A percentile compares a stretch with the other conserved stretches of the same genome.
These are phyloP conservation scores for Diaporthe eres DNA, from an alignment of 2,329 filamentous ascomycete species.

Conservation along the genomic window DNA sequence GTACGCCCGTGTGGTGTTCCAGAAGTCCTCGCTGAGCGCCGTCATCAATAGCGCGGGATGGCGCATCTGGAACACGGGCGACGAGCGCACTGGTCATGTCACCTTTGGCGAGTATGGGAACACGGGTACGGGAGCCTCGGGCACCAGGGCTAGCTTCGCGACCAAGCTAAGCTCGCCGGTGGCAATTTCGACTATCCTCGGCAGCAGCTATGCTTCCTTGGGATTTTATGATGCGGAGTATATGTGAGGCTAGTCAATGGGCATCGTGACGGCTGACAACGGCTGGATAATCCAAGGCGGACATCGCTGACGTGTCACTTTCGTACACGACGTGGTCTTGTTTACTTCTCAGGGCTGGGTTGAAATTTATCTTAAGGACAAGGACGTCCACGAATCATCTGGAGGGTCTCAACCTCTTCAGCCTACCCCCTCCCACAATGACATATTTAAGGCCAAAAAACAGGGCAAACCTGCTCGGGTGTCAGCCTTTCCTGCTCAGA, in stretches of 20 bases:
- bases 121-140: conserved; percentile 67
- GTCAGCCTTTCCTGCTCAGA: not conserved
- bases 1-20: conserved; percentile 63
- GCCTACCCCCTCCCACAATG: not conserved
- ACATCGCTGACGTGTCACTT: not conserved
- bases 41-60: conserved; percentile 74
- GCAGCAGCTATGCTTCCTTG: conserved; percentile 46
- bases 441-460: not conserved
- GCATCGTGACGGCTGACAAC: not conserved
- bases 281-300: not conserved
- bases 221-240: conserved; percentile 50
- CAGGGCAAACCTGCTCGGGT: not conserved
- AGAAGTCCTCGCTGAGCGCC: conserved; percentile 62
- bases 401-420: not conserved
- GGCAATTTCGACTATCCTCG: conserved; percentile 49
- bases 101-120: conserved; percentile 73
- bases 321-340: not conserved
- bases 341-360: not conserved
- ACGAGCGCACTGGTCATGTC: conserved; percentile 65
- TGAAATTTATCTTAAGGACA: not conserved
- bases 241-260: conserved; percentile 41
- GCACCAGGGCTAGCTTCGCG: conserved; percentile 63
- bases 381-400: not conserved
- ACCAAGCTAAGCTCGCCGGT: conserved; percentile 54
- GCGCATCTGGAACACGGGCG: conserved; percentile 65